Conservation (phyloP, 352 stramenopile species). For the Phytophthora parvispora region DNA sequence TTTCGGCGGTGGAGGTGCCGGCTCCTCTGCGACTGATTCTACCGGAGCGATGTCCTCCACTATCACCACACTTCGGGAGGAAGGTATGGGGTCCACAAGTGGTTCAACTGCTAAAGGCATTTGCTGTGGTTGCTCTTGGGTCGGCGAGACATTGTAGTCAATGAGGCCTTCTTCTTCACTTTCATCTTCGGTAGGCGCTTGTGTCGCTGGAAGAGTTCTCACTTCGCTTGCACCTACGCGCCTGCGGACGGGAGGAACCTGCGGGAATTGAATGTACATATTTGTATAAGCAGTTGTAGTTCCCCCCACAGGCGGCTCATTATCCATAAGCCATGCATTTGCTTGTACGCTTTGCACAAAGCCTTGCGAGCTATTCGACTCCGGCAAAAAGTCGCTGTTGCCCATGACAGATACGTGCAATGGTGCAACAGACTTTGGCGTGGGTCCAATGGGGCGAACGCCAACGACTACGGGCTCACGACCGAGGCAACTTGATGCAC, state of each 20-base stretch:
- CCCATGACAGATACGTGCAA: slow-evolving; percentile 29
- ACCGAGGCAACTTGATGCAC: neutral
- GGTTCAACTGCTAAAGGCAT: neutral
- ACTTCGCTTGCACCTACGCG: slow-evolving; percentile 24
- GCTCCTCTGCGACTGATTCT: neutral
- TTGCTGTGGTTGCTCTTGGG: slow-evolving; percentile 1
- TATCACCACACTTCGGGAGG: neutral
- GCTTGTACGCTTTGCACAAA: neutral
- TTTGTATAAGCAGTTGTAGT: slow-evolving; percentile 28
- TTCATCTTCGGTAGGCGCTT: slow-evolving; percentile 13
- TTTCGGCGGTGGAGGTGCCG: slow-evolving; percentile 1
- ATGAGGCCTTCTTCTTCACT: neutral
- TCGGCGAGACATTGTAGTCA: neutral
- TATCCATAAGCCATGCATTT: neutral
- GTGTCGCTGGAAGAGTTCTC: neutral
- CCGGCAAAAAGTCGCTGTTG: neutral
- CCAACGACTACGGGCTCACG: slow-evolving; percentile 46
- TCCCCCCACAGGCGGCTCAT: neutral
- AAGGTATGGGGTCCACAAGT: neutral
- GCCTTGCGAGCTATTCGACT: neutral
- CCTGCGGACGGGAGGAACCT: slow-evolving; percentile 44
- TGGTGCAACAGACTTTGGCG: slow-evolving; percentile 33
- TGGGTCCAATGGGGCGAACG: slow-evolving; percentile 31
- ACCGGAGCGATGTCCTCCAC: slow-evolving; percentile 7
- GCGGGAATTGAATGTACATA: slow-evolving; percentile 73